Base-by-base conservation (phyloP, 352 stramenopile species). In the Phytophthora melonis region DNA sequence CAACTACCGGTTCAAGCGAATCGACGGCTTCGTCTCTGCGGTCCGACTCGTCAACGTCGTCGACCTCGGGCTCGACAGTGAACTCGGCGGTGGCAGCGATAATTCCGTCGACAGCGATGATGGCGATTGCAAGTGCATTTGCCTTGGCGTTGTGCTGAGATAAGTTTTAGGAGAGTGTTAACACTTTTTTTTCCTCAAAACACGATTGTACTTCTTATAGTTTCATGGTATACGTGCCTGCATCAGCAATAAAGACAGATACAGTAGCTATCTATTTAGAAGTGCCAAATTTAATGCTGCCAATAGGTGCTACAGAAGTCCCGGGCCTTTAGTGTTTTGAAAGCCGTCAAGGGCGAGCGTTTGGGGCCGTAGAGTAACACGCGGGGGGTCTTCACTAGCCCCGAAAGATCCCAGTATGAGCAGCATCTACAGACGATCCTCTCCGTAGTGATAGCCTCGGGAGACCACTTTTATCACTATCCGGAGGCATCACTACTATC, bases 351-450 rank as follows among this genome's bases (percentile, higher is more conserved):
- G 25, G 11, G 21, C 34, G 34, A 43, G 34, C 10, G 34, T 32
- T 32, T 14, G 49, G 55, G 62, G 34, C 16, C 45, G 13, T 74
- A 80, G 68, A 77, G 59, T 70, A 71, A 80, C 63, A 73, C 36
- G 68, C 66, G 30, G 14, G 41, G 39, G 21, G 16, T 65, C 61
- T 57, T 49, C 43, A 19, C 54, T 43, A 11, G 25, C 18, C 63
- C 47, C 25, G 41, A 49, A 39, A 36, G 45, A 36, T 58, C 34
- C 50, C 68, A 30, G 36, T 65, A 69, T 58, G 62, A 58, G 58
- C 57, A 74, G 68, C 58, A 53, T 47, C 43, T n/a, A n/a, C n/a
- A n/a, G n/a, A n/a, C n/a, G n/a, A n/a, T n/a, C n/a, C n/a, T n/a
- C n/a, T n/a, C n/a, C n/a, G n/a, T n/a, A n/a, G n/a, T n/a, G n/a